Base-by-base conservation (phyloP, 2,329 filamentous ascomycete genomes). In the Clarireedia paspali region DNA sequence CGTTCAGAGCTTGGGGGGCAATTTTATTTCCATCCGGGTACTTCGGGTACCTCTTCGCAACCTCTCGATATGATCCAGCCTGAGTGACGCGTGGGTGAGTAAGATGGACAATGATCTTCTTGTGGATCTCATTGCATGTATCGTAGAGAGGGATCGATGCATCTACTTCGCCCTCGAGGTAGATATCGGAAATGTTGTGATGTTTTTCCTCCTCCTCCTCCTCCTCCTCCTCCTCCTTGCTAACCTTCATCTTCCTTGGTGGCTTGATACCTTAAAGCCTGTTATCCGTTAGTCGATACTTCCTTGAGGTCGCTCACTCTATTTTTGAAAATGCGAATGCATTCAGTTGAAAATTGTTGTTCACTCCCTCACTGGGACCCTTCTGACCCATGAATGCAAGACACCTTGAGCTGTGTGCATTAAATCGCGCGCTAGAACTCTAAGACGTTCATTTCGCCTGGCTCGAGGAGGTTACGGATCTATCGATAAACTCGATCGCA, bases 61-160 rank as follows among this genome's bases (percentile, higher is more conserved):
- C 70, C 46, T 76, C 72, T 38, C 78, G 75, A 26, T 75, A 70
- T 64, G 84, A 79, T 10, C 69, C 71, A 0, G 80, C 76, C 63
- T 80, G 75, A 0, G 76, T 81, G 50, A 81, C 70, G 45, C 70
- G 70, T 0, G 74, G 70, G 47, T 75, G 70, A n/a, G 68, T 65
- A 9, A 84, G 70, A 57, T 78, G 69, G 0, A 74, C 73, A 26
- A 72, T 72, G 62, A 84, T 82, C 70, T 84, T 83, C 64, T 72
- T 74, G 47, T 81, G 76, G 14, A 84, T 65, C 50, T 79, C 78
- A 60, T 83, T 76, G 67, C 80, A 84, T 5, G 76, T 79, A 59
- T 84, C 80, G 63, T 71, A 83, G 34, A 84, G 69, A 1, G 70
- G 67, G 6, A 83, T 78, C 0, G 56, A 62, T 36, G 73, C 71